Percentiles rank a stretch among this genome's conserved stretches.
Evolutionary conservation across 805 yeast genomes (phyloP).

Genomic region (Saturnispora quitensis): DNA sequence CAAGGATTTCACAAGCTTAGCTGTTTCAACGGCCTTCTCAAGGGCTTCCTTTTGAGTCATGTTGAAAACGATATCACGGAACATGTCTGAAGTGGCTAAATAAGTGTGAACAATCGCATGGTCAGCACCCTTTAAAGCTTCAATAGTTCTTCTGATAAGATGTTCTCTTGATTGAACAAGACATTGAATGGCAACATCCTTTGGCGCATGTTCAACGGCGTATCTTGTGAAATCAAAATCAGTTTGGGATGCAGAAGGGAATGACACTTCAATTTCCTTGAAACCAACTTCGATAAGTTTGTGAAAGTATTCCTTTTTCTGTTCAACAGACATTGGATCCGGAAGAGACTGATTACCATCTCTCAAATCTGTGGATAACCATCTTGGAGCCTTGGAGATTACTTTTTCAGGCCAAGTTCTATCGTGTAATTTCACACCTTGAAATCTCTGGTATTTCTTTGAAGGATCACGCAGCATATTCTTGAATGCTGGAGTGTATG

Average conservation of each 20-base stretch:
- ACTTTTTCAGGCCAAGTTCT: conserved; percentile 65
- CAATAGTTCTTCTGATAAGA: conserved; percentile 64
- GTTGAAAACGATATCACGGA: conserved; percentile 67
- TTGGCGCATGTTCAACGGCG: conserved; percentile 73
- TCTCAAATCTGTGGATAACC: conserved; percentile 73
- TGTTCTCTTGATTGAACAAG: conserved; percentile 72
- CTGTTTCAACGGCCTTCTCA: conserved; percentile 60
- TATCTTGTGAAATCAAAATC: conserved; percentile 76
- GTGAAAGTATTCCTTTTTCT: conserved; percentile 67
- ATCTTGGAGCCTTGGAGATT: conserved; percentile 65
- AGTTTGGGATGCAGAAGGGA: conserved; percentile 76
- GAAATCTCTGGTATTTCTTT: conserved; percentile 47
- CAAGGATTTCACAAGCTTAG: conserved; percentile 55
- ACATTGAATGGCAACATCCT: conserved; percentile 65
- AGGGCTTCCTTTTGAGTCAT: conserved; percentile 64
- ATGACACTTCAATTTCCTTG: conserved; percentile 73
- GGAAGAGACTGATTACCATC: conserved; percentile 79
- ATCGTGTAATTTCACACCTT: conserved; percentile 46
- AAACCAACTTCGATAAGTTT: conserved; percentile 65
- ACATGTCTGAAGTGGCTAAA: conserved; percentile 66
- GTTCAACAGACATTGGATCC: conserved; percentile 71
- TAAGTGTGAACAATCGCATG: conserved; percentile 65
- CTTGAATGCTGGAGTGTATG: conserved; percentile 22
- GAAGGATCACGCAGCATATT: conserved; percentile 67
- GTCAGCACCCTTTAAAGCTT: conserved; percentile 63